Evolutionary conservation across 257 asterid species (phyloP).

Genomic region (Euphrasia confusa): DNA sequence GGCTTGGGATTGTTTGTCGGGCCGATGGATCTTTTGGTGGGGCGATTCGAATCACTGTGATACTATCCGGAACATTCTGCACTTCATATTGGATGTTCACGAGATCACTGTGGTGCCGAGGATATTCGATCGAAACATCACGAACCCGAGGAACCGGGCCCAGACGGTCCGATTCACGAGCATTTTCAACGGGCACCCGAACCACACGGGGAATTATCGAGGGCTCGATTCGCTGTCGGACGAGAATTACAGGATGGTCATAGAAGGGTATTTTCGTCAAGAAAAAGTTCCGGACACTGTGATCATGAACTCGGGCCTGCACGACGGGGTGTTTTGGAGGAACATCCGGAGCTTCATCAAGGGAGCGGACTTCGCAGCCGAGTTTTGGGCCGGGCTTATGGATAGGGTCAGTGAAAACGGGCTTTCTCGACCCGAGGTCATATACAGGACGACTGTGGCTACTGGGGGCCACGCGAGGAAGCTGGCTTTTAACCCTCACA

Average conservation of each 20-base stretch:
- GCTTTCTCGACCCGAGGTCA: conserved; percentile 41
- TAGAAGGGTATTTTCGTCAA: conserved; percentile 46
- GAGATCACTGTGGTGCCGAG: conserved; percentile 44
- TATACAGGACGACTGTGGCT: conserved; percentile 72
- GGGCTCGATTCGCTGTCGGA: conserved; percentile 56
- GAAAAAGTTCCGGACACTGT: conserved; percentile 56
- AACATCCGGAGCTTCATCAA: conserved; percentile 44
- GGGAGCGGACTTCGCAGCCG: conserved; percentile 57
- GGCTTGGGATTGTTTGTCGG: conserved; percentile 60
- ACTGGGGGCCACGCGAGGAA: conserved; percentile 70
- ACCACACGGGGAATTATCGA: conserved; percentile 50
- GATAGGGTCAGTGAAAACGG: conserved; percentile 39
- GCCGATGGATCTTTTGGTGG: conserved; percentile 94
- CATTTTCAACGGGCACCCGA: conserved; percentile 77
- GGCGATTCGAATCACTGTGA: conserved; percentile 93
- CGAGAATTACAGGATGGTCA: conserved; percentile 37
- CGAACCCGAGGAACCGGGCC: conserved; percentile 58
- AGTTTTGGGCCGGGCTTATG: conserved; percentile 63
- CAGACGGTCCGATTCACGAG: conserved; percentile 61
- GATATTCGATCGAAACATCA: conserved; percentile 58
- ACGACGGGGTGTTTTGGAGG: conserved; percentile 72
- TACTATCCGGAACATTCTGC: conserved; percentile 62
- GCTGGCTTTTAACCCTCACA: conserved; percentile 59
- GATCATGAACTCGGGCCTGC: conserved; percentile 88
- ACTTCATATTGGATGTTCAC: conserved; percentile 47